Percentiles rank a stretch among this genome's conserved stretches.
Evolutionary conservation across 164 flowering plant genomes (phyloP).

Genomic region (Vitis cinerea): DNA sequence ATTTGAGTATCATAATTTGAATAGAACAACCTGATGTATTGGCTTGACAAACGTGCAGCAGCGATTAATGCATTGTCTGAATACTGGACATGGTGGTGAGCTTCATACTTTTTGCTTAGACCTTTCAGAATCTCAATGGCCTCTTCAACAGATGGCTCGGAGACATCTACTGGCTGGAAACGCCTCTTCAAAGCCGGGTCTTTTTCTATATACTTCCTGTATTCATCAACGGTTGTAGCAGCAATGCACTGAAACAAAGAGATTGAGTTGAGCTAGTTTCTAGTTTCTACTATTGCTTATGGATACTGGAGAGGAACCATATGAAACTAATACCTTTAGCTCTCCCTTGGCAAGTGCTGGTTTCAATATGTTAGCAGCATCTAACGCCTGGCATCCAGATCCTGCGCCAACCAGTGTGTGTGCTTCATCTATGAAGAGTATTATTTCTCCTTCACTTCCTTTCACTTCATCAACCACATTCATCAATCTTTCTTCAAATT

Average conservation of each 20-base stretch:
- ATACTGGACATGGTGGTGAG: constrained; percentile 15
- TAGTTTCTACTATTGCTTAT: neutral
- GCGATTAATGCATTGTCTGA: constrained; percentile 12
- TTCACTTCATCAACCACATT: constrained; percentile 14
- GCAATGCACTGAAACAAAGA: constrained; percentile 18
- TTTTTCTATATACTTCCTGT: constrained; percentile 10
- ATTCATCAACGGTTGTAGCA: constrained; percentile 12
- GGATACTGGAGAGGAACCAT: too few species aligned
- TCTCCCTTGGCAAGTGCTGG: constrained; percentile 27
- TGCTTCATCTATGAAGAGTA: constrained; percentile 25
- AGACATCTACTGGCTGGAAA: constrained; percentile 17
- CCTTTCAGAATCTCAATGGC: constrained; percentile 17
- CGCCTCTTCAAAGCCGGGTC: constrained; percentile 24
- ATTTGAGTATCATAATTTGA: too few species aligned
- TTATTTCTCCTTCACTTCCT: neutral
- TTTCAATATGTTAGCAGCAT: constrained; percentile 25
- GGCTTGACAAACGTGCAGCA: constrained; percentile 18
- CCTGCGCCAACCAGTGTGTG: constrained; percentile 22
- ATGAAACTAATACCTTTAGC: constrained; percentile 5
- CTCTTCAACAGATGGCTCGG: constrained; percentile 19
- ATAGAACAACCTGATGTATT: constrained; percentile 7
- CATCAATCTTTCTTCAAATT: constrained; percentile 17
- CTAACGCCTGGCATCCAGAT: constrained; percentile 3
- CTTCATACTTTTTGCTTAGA: constrained; percentile 10
- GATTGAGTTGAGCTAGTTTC: neutral